Base-by-base conservation (phyloP, 148 eudicot species). In the Tetragonia tetragonoides region DNA sequence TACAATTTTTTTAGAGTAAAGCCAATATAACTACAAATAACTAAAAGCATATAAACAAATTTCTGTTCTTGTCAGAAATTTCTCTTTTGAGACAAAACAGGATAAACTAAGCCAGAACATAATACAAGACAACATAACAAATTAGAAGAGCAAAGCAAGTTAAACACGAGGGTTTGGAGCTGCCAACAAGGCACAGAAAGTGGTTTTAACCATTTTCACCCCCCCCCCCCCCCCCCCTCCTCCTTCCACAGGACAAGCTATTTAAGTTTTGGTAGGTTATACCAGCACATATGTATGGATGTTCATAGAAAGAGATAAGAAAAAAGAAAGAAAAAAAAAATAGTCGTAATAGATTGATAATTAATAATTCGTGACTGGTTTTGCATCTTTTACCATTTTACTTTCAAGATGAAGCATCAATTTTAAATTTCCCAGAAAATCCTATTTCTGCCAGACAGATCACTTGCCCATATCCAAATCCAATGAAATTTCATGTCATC, bases 11-110 rank as follows among this genome's bases (percentile, higher is more conserved):
- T n/a, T n/a, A n/a, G n/a, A n/a, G n/a, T n/a, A n/a, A n/a, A n/a
- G n/a, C n/a, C n/a, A 54, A 24, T 21, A 17, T 23, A 39, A 39
- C 34, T n/a, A 10, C 62, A 16, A 73, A 39, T 20, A 38, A 15
- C 20, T 44, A 23, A 42, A 67, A 57, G 73, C 82, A 79, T 40
- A 41, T 51, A 23, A 41, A 10, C 24, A 20, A 40, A 24, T 67
- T 24, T 47, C 24, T 65, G 28, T 10, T 42, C 24, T 59, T 62
- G 42, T 34, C 54, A 39, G 72, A 68, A n/a, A 10, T 72, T 59
- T 70, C 56, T 49, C 62, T 61, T 15, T 62, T 38, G 54, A 34
- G 47, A 68, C 5, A 54, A 40, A 66, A 15, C 28, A 49, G 59
- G 37, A 77, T 40, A n/a, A 2, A 41, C 23, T 10, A 6, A 66